phyloP scores from a whole-genome alignment of 2,329 filamentous ascomycete genomes.

The Ophiostoma fasciatum region DNA sequence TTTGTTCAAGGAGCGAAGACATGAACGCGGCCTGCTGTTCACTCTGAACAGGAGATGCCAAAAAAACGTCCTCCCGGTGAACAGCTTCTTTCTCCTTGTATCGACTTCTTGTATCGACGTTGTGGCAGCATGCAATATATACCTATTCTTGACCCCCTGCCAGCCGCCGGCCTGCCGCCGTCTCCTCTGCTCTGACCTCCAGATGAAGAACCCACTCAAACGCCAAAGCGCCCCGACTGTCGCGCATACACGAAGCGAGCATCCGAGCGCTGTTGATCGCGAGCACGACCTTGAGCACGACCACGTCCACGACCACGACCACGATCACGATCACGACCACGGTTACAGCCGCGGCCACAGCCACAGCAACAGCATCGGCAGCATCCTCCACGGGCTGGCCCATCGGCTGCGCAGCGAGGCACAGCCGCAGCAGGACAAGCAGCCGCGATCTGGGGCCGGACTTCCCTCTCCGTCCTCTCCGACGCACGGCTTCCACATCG shows the following conservation, averaged over 20 bases:
- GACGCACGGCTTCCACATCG: slow-evolving; percentile 4
- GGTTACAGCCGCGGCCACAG: background rate
- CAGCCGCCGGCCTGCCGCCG: background rate
- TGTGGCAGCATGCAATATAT: background rate
- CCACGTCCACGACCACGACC: background rate
- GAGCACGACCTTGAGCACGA: too few relatives aligned
- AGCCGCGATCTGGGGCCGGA: too few relatives aligned
- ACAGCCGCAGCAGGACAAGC: background rate
- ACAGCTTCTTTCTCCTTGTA: background rate
- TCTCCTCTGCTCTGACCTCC: background rate
- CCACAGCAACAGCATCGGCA: slow-evolving; percentile 1
- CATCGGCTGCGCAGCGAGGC: background rate
- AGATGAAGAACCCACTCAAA: slow-evolving; percentile 9
- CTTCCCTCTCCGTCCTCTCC: too few relatives aligned
- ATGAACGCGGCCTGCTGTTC: too few relatives aligned
- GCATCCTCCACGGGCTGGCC: slow-evolving; percentile 1
- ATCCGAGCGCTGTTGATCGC: too few relatives aligned
- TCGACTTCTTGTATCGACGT: too few relatives aligned
- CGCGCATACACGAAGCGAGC: too few relatives aligned
- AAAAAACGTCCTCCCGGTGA: background rate
- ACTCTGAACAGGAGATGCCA: too few relatives aligned
- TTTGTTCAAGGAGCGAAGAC: too few relatives aligned
- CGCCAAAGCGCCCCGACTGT: too few relatives aligned
- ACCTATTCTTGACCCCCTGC: background rate
- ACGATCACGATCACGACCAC: too few relatives aligned